These are phyloP conservation scores for Fusarium pseudocircinatum DNA, from an alignment of 2,329 filamentous ascomycete species.

Conservation along the genomic window DNA sequence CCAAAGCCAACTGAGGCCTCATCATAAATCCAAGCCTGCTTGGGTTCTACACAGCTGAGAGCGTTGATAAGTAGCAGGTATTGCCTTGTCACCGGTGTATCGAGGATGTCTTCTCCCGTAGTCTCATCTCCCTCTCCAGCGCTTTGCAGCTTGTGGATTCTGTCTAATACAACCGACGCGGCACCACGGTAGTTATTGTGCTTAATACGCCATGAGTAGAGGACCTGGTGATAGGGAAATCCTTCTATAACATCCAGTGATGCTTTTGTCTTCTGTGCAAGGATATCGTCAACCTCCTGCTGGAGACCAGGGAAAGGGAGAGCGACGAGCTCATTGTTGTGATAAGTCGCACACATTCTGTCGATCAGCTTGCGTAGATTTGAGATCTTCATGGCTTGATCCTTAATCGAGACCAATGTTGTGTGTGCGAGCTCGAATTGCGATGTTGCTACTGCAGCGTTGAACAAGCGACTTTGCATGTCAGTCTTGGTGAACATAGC, in stretches of 20 bases:
- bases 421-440: conserved; percentile 86
- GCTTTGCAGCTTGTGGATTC: conserved; percentile 69
- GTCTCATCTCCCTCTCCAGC: conserved; percentile 68
- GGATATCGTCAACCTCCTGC: conserved; percentile 80
- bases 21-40: conserved; percentile 80
- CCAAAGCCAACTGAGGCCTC: conserved; percentile 41
- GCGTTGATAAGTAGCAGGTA: conserved; percentile 95
- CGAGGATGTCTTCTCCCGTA: conserved; percentile 64
- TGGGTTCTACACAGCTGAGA: conserved; percentile 82
- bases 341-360: conserved; percentile 73
- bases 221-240: conserved; percentile 88
- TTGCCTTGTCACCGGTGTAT: conserved; percentile 75
- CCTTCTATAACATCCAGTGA: conserved; percentile 71
- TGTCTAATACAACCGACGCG: conserved; percentile 69
- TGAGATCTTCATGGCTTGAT: conserved; percentile 75
- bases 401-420: conserved; percentile 76
- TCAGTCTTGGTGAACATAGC: conserved; percentile 66
- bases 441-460: conserved; percentile 79
- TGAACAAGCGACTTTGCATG: conserved; percentile 85
- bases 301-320: conserved; percentile 83
- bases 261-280: conserved; percentile 76
- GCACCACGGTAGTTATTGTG: conserved; percentile 87
- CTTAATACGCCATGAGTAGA: conserved; percentile 90
- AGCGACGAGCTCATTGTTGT: conserved; percentile 73
- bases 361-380: conserved; percentile 76